Percentiles rank a stretch among this genome's conserved stretches.
Conservation (phyloP, 352 stramenopile genomes). For the Globisporangium splendens region DNA sequence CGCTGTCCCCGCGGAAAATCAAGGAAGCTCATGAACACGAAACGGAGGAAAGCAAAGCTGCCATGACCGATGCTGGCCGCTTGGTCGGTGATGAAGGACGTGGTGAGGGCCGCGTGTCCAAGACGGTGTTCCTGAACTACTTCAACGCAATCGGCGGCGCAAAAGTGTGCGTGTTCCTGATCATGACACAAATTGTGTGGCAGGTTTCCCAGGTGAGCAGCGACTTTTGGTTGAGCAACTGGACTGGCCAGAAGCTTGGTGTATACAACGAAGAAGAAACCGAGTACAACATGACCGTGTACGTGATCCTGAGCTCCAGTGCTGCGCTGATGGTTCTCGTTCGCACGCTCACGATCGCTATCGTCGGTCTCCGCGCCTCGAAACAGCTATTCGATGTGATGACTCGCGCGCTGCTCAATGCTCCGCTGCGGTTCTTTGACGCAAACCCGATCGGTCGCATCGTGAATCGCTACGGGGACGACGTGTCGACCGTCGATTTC, state of each 20-base stretch:
- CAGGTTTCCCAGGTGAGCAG: slow-evolving; percentile 17
- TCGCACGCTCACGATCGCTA: slow-evolving; percentile 18
- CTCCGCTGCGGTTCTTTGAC: slow-evolving; percentile 88
- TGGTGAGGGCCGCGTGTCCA: slow-evolving; percentile 32
- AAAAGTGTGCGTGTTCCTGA: slow-evolving; percentile 10
- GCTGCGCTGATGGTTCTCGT: slow-evolving; percentile 26
- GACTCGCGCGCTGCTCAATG: slow-evolving; percentile 66
- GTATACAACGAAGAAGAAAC: background rate
- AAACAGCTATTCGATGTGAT: slow-evolving; percentile 74
- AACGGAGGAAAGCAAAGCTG: slow-evolving; percentile 1
- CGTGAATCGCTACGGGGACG: slow-evolving; percentile 83
- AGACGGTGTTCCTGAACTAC: slow-evolving; percentile 32
- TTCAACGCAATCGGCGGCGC: slow-evolving; percentile 32
- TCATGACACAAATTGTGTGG: slow-evolving; percentile 10
- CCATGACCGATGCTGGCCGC: background rate
- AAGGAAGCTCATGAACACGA: slow-evolving; percentile 3
- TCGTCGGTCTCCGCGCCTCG: slow-evolving; percentile 22
- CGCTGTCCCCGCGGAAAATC: slow-evolving; percentile 1
- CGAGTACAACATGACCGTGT: slow-evolving; percentile 22
- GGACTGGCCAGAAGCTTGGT: slow-evolving; percentile 5
- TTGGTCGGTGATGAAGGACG: slow-evolving; percentile 41
- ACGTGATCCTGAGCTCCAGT: slow-evolving; percentile 12
- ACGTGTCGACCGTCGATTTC: slow-evolving; percentile 84
- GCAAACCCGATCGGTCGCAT: slow-evolving; percentile 82
- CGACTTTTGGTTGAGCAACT: slow-evolving; percentile 26